Percentiles rank a stretch among this genome's conserved stretches.
phyloP scores from a whole-genome alignment of 768 basidiomycete species.

The Lentinula lateritia region DNA sequence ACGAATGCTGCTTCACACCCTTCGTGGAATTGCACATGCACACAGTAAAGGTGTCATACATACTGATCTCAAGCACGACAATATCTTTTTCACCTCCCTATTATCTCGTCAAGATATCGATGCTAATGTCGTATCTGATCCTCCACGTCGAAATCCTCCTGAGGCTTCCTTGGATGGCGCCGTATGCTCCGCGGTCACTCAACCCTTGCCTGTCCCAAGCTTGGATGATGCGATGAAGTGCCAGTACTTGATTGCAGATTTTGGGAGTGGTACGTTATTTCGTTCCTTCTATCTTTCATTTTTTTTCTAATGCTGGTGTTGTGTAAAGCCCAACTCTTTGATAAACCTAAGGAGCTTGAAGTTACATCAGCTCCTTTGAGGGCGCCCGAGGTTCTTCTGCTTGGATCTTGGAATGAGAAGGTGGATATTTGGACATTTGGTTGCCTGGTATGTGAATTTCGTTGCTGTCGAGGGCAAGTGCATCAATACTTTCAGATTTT shows the following conservation, averaged over 20 bases:
- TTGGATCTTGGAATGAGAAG: slow-evolving; percentile 7
- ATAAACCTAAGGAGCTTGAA: not conserved
- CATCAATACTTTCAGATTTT: slow-evolving; percentile 1
- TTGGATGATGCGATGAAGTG: slow-evolving; percentile 6
- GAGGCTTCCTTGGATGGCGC: slow-evolving; percentile 3
- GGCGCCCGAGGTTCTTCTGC: slow-evolving; percentile 11
- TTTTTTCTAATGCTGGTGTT: not conserved
- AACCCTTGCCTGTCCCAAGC: slow-evolving; percentile 10
- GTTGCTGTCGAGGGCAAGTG: too few relatives aligned
- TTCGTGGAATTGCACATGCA: slow-evolving; percentile 11
- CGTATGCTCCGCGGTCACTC: slow-evolving; percentile 8
- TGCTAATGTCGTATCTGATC: not conserved
- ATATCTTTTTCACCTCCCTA: slow-evolving; percentile 9
- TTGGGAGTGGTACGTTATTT: slow-evolving; percentile 9
- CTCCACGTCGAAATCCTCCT: slow-evolving; percentile 7
- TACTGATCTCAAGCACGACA: slow-evolving; percentile 13
- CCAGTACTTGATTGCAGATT: slow-evolving; percentile 8
- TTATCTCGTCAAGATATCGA: not conserved
- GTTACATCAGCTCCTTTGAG: slow-evolving; percentile 5
- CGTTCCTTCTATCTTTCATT: not conserved
- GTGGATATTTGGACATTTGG: slow-evolving; percentile 16
- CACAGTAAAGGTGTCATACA: slow-evolving; percentile 8
- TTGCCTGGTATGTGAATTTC: slow-evolving; percentile 9
- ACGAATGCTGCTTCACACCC: slow-evolving; percentile 8
- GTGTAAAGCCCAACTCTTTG: slow-evolving; percentile 5